Base-by-base conservation (phyloP, 202 grass and related monocot species). In the Digitaria exilis region DNA sequence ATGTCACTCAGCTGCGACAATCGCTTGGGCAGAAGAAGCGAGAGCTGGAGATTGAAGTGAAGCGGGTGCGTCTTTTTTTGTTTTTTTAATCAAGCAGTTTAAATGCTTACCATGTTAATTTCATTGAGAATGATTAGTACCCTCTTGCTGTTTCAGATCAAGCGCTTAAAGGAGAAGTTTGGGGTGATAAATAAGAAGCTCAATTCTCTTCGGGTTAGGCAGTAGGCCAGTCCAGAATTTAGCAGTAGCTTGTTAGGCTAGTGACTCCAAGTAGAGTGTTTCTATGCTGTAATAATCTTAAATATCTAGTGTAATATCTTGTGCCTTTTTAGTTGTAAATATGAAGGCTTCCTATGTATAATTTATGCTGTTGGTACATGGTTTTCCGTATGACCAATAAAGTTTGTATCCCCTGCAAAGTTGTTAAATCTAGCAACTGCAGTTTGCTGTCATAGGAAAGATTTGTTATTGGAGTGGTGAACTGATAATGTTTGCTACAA, bases 131-230 rank as follows among this genome's bases (percentile, higher is more conserved):
- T 78, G 42, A 76, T 71, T 46, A 59, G 14, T 79, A 43, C 76
- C 65, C 11, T 75, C 81, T 70, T 24, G 21, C 35, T 65, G 39
- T 22, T 87, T 79, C 90, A 98, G 92, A 84, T 95, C 75, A 90
- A 95, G 85, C 84, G 82, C 26, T 79, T 95, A 46, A 93, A 93
- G 80, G 90, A 90, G 74, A 98, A 95, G 69, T 98, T 98, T 59
- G 87, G 80, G 64, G 91, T 92, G 78, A 91, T 93, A 93, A 92
- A 93, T 59, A 87, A 90, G 73, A 89, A 90, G 78, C 77, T 95
- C 79, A 93, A 48, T 80, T 95, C 49, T 61, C 79, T 84, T 60
- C 80, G 75, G 61, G 69, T 86, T 59, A 73, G 85, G 79, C 79
- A 55, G 56, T 72, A 78, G 82, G 62, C 16, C 13, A 17, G 52